phyloP scores from a whole-genome alignment of 768 basidiomycete species.

The Rhodotorula diobovata region DNA sequence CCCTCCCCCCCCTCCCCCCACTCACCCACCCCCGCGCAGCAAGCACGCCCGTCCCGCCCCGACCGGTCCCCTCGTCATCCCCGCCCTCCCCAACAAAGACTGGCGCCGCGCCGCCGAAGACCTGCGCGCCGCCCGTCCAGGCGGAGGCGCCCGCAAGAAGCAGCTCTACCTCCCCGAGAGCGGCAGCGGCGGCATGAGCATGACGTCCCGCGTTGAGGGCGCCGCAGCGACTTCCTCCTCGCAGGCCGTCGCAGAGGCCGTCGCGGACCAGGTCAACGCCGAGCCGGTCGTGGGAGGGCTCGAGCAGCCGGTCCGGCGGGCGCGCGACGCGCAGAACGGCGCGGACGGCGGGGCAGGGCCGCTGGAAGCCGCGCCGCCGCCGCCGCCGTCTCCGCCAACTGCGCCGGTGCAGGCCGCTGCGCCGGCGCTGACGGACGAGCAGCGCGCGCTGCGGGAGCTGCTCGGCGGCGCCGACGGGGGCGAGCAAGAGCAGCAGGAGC shows the following conservation, averaged over 20 bases:
- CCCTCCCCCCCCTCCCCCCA: too few relatives aligned
- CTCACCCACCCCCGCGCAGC: neutral
- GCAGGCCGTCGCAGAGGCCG: constrained; percentile 60
- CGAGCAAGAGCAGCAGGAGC: constrained; percentile 46
- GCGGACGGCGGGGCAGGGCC: constrained; percentile 43
- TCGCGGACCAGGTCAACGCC: constrained; percentile 71
- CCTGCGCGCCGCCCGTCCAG: constrained; percentile 52
- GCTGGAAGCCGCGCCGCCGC: constrained; percentile 32
- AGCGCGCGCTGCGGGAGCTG: constrained; percentile 72
- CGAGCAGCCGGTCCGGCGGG: constrained; percentile 52
- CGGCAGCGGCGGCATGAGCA: constrained; percentile 45
- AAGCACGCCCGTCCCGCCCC: constrained; percentile 17
- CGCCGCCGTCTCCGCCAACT: neutral
- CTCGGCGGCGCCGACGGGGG: constrained; percentile 55
- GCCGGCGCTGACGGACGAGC: constrained; percentile 63
- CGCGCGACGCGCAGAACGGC: neutral
- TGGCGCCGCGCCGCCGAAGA: constrained; percentile 78
- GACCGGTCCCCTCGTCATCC: constrained; percentile 67
- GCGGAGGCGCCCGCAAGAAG: constrained; percentile 17
- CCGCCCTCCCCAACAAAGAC: constrained; percentile 77
- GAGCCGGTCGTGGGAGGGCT: constrained; percentile 65
- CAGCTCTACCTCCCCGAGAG: constrained; percentile 61
- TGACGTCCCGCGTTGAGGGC: constrained; percentile 56
- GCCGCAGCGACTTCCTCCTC: constrained; percentile 38
- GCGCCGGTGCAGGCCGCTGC: constrained; percentile 41